These are phyloP conservation scores for Hypholoma fasciculare DNA, from an alignment of 768 basidiomycete genomes.

Conservation along the genomic window DNA sequence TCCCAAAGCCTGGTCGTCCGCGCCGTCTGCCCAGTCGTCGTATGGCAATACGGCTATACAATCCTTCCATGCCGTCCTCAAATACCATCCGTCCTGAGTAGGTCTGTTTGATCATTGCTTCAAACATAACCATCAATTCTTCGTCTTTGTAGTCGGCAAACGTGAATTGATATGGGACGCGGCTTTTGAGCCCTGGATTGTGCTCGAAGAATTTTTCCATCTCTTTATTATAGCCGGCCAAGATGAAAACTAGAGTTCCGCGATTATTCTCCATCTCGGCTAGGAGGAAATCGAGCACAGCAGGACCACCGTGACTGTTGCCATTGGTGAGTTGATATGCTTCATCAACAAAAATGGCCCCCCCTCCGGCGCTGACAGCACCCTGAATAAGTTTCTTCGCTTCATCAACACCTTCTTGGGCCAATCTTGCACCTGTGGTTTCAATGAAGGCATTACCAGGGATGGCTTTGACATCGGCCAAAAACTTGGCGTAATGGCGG, in stretches of 20 bases:
- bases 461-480: constrained; percentile 53
- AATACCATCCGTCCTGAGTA: constrained; percentile 53
- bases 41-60: constrained; percentile 56
- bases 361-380: constrained; percentile 55
- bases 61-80: constrained; percentile 52
- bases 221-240: constrained; percentile 69
- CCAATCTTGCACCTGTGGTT: constrained; percentile 62
- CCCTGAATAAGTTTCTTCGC: constrained; percentile 49
- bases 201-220: constrained; percentile 82
- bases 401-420: constrained; percentile 55
- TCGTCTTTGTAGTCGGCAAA: constrained; percentile 63
- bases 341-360: constrained; percentile 69
- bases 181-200: constrained; percentile 67
- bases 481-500: constrained; percentile 59
- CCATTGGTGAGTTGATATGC: constrained; percentile 63
- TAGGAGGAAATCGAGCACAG: constrained; percentile 68
- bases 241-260: constrained; percentile 64
- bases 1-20: constrained; percentile 62
- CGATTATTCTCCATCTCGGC: constrained; percentile 76
- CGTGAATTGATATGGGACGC: constrained; percentile 59
- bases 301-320: constrained; percentile 47
- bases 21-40: constrained; percentile 64
- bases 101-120: constrained; percentile 43
- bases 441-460: constrained; percentile 58
- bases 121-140: constrained; percentile 58